Conservation (phyloP, 1,284 basidiomycete species). For the Gomphus sp. region DNA sequence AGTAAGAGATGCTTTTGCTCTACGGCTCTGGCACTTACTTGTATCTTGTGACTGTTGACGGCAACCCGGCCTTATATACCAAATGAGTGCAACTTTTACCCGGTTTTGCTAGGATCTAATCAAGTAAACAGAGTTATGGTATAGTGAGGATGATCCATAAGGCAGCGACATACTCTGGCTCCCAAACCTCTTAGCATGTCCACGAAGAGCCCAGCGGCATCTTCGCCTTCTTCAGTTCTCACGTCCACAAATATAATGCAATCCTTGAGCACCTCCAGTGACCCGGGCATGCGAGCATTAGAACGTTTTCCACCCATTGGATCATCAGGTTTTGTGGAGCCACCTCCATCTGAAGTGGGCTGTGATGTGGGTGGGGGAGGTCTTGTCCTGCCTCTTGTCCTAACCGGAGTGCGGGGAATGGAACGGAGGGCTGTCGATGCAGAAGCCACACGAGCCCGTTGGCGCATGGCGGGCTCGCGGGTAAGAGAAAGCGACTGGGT, state of each 20-base stretch:
- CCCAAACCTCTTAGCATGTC: constrained; percentile 79
- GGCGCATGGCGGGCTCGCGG: background rate
- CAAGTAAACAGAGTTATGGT: background rate
- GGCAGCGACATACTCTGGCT: constrained; percentile 59
- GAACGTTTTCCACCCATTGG: constrained; percentile 6
- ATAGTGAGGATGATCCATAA: background rate
- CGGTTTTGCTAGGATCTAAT: constrained; percentile 49
- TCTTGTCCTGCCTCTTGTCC: constrained; percentile 4
- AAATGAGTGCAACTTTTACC: constrained; percentile 84
- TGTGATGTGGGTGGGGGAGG: background rate
- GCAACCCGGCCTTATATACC: constrained; percentile 80
- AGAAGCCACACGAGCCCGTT: constrained; percentile 1
- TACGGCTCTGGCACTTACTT: constrained; percentile 31
- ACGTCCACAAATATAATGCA: constrained; percentile 90
- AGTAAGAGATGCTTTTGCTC: background rate
- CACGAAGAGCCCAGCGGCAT: constrained; percentile 74
- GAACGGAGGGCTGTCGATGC: background rate
- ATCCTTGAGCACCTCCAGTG: constrained; percentile 48
- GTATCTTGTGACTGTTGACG: constrained; percentile 70
- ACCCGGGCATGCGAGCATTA: constrained; percentile 13
- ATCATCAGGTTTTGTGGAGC: background rate
- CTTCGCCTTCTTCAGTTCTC: constrained; percentile 76
- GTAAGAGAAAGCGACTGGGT: constrained; percentile 2
- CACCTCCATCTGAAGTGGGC: background rate
- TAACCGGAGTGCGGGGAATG: constrained; percentile 4